phyloP scores from a whole-genome alignment of 306 rosid genomes.

The Fragaria nilgerrensis region DNA sequence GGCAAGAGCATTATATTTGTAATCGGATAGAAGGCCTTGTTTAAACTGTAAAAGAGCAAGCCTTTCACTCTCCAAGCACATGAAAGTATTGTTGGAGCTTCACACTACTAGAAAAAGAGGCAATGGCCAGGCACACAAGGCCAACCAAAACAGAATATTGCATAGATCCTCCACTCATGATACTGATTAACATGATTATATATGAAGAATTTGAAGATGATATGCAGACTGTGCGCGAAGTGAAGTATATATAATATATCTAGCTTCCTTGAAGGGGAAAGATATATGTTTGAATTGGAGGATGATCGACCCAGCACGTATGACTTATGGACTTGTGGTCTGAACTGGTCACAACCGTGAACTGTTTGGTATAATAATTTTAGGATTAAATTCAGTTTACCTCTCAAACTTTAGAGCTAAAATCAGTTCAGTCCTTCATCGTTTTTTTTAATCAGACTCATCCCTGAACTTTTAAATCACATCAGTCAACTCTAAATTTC shows the following conservation, averaged over 20 bases:
- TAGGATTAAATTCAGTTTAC: too few species aligned
- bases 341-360: too few species aligned
- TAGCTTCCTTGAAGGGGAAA: neutral
- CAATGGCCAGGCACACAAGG: neutral
- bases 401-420: too few species aligned
- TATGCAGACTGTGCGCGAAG: neutral
- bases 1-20: neutral
- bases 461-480: too few species aligned
- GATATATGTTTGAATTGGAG: too few species aligned
- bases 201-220: neutral
- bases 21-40: neutral
- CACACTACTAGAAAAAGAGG: neutral
- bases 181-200: neutral
- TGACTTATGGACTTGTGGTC: too few species aligned
- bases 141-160: neutral
- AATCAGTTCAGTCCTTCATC: too few species aligned
- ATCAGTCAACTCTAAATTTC: too few species aligned
- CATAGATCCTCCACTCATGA: neutral
- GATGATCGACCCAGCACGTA: too few species aligned
- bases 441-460: too few species aligned
- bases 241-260: too few species aligned
- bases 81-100: neutral
- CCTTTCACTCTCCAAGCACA: neutral
- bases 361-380: too few species aligned
- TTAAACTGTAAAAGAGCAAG: neutral